Evolutionary conservation across 1,284 basidiomycete genomes (phyloP).

Genomic region (Tylopilus sp.): DNA sequence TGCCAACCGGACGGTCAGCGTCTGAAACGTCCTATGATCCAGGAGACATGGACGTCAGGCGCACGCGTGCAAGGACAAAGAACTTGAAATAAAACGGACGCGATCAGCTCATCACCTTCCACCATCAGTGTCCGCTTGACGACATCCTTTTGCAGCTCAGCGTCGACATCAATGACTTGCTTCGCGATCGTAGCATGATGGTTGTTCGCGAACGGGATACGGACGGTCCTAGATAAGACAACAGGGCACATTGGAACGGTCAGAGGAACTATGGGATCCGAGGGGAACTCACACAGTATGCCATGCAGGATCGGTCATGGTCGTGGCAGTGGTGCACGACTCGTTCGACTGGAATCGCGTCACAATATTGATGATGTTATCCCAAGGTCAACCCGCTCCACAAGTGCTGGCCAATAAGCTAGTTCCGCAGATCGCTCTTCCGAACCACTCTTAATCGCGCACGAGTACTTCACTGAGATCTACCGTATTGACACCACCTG

Average conservation of each 20-base stretch:
- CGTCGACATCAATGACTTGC: slow-evolving; percentile 86
- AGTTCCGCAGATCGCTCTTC: too few species aligned
- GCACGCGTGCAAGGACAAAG: not conserved
- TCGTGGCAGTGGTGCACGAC: slow-evolving; percentile 4
- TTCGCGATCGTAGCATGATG: slow-evolving; percentile 84
- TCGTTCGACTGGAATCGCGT: not conserved
- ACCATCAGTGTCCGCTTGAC: slow-evolving; percentile 78
- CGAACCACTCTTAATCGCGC: too few species aligned
- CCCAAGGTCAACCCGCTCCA: too few species aligned
- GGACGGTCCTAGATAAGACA: slow-evolving; percentile 64
- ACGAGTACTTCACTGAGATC: too few species aligned
- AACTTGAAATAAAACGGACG: slow-evolving; percentile 61
- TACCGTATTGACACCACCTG: too few species aligned
- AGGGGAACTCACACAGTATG: slow-evolving; percentile 43
- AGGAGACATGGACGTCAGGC: slow-evolving; percentile 10
- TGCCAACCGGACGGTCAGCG: slow-evolving; percentile 85
- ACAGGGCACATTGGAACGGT: slow-evolving; percentile 1
- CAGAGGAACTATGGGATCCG: not conserved
- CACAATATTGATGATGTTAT: too few species aligned
- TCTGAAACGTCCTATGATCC: slow-evolving; percentile 69
- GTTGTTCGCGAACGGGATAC: slow-evolving; percentile 79
- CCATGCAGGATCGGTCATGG: slow-evolving; percentile 43
- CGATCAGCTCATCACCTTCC: slow-evolving; percentile 74
- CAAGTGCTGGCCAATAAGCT: too few species aligned
- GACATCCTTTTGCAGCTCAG: slow-evolving; percentile 82